These are phyloP conservation scores for Tephrocybe sp. DNA, from an alignment of 768 basidiomycete genomes.

Conservation along the genomic window DNA sequence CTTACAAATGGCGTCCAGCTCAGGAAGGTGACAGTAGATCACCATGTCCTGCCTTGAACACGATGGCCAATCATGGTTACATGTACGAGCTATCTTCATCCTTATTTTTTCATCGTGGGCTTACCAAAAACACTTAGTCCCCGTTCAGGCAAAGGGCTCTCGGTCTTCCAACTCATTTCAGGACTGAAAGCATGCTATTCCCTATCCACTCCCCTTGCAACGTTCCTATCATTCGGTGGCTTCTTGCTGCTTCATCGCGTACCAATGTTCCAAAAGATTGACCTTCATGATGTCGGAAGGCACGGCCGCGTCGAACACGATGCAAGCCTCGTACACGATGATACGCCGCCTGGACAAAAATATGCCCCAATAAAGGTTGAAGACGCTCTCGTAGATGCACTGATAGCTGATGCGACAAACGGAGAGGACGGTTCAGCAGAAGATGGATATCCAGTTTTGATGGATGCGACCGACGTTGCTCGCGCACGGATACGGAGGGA, in stretches of 20 bases:
- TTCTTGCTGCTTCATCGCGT: constrained; percentile 40
- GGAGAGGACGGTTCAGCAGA: constrained; percentile 19
- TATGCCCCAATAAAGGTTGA: constrained; percentile 42
- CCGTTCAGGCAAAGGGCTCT: background rate
- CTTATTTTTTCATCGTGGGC: background rate
- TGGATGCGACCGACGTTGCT: constrained; percentile 40
- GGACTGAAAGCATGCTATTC: background rate
- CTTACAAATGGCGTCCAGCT: constrained; percentile 41
- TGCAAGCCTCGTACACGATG: constrained; percentile 55
- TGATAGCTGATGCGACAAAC: constrained; percentile 30
- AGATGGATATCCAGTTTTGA: constrained; percentile 19
- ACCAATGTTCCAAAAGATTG: constrained; percentile 21
- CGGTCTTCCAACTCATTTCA: background rate
- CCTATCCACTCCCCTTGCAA: background rate
- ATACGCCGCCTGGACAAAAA: constrained; percentile 31
- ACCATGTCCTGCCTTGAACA: constrained; percentile 72
- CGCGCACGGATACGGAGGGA: constrained; percentile 51
- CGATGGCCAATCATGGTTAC: constrained; percentile 74
- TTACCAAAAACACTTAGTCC: background rate
- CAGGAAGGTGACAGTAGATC: constrained; percentile 54
- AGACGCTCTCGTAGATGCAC: constrained; percentile 31
- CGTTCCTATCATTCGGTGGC: constrained; percentile 23
- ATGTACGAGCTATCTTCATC: constrained; percentile 43
- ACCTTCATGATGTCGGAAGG: constrained; percentile 37
- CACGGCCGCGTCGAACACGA: constrained; percentile 56